phyloP scores from a whole-genome alignment of 2,329 filamentous ascomycete species.

The Xylaria sp. region DNA sequence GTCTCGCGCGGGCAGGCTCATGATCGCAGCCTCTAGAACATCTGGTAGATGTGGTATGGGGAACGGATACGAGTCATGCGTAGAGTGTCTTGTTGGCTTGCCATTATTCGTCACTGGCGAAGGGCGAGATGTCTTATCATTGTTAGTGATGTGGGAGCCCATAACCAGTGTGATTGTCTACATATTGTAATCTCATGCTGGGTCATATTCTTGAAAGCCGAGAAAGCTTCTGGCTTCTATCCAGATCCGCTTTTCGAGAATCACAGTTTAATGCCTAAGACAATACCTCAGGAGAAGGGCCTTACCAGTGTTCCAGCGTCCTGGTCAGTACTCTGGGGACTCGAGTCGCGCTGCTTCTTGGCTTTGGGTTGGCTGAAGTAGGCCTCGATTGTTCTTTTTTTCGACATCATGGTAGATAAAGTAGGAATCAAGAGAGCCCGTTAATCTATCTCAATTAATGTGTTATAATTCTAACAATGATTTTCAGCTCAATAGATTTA shows the following conservation, averaged over 20 bases:
- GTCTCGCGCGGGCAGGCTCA: slow-evolving; percentile 62
- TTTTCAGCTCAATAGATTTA: too few species aligned
- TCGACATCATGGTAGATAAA: slow-evolving; percentile 47
- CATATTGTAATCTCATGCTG: slow-evolving; percentile 1
- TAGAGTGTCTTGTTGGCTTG: slow-evolving; percentile 47
- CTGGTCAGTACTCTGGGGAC: slow-evolving; percentile 46
- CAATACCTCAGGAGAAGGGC: not conserved
- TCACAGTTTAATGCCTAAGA: not conserved
- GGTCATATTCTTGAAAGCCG: not conserved
- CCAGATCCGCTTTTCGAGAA: not conserved
- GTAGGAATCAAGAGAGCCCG: too few species aligned
- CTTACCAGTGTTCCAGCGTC: slow-evolving; percentile 11
- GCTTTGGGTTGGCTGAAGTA: slow-evolving; percentile 68
- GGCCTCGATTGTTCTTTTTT: slow-evolving; percentile 73
- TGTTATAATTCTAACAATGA: not conserved
- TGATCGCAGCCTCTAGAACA: slow-evolving; percentile 54
- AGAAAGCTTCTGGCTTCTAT: not conserved
- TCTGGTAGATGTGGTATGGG: slow-evolving; percentile 59
- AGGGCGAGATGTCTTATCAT: not conserved
- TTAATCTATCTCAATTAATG: too few species aligned
- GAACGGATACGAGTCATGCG: slow-evolving; percentile 62
- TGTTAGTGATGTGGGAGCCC: not conserved
- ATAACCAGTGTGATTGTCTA: not conserved
- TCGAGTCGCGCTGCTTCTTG: slow-evolving; percentile 51
- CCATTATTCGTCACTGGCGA: not conserved